phyloP scores from a whole-genome alignment of 768 basidiomycete genomes.

The Pleurotus tuoliensis region DNA sequence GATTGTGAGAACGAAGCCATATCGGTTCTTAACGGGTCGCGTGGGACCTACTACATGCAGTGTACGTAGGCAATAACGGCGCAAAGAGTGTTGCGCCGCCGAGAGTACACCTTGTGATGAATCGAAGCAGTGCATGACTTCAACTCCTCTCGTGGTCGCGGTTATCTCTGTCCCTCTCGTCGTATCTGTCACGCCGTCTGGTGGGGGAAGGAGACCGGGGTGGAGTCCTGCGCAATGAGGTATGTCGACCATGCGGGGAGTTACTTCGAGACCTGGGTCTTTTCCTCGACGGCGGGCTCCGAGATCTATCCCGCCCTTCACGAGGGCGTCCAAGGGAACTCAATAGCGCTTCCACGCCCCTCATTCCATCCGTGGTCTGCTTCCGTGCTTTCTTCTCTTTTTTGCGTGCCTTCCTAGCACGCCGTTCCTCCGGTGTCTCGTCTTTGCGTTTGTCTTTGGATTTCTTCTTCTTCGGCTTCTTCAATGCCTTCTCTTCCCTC shows the following conservation, averaged over 20 bases:
- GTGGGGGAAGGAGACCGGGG: not conserved
- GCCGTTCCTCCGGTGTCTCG: constrained; percentile 78
- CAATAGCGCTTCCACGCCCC: constrained; percentile 65
- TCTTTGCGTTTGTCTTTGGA: constrained; percentile 67
- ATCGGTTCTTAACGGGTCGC: not conserved
- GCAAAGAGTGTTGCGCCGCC: not conserved
- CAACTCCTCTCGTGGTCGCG: not conserved
- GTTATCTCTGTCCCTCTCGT: not conserved
- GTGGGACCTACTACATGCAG: not conserved
- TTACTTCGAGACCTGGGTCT: constrained; percentile 14
- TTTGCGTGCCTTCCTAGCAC: constrained; percentile 70
- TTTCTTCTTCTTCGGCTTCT: constrained; percentile 59
- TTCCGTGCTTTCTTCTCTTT: constrained; percentile 63
- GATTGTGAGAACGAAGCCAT: not conserved
- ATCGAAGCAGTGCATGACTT: not conserved
- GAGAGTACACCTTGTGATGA: not conserved
- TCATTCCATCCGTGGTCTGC: constrained; percentile 56
- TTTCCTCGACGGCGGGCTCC: constrained; percentile 19
- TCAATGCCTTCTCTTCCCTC: constrained; percentile 65
- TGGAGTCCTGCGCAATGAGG: not conserved
- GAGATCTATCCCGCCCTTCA: constrained; percentile 15
- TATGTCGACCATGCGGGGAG: constrained; percentile 3
- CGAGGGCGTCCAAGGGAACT: constrained; percentile 40
- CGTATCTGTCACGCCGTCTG: constrained; percentile 4
- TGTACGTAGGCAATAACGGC: not conserved